phyloP scores from a whole-genome alignment of 495 filamentous ascomycete species.

The Hypomontagnella monticulosa region DNA sequence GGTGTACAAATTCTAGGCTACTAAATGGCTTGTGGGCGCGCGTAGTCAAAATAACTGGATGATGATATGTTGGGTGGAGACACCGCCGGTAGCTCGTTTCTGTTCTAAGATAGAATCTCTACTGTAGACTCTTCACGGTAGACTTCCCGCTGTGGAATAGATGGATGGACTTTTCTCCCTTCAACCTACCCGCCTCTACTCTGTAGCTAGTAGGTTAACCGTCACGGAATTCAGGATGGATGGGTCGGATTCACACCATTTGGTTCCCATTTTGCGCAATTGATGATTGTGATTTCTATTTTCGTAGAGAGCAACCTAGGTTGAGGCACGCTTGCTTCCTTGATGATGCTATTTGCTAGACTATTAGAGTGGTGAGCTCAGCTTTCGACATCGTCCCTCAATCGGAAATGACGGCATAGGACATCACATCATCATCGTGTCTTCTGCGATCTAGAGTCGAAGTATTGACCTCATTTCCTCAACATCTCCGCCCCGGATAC shows the following conservation, averaged over 20 bases:
- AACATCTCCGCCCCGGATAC: not conserved
- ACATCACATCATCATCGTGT: not conserved
- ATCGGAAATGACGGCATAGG: not conserved
- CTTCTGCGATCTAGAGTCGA: not conserved
- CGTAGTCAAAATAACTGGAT: not conserved
- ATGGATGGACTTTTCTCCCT: not conserved
- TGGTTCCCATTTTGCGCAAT: not conserved
- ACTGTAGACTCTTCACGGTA: conserved; percentile 3
- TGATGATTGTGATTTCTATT: conserved; percentile 4
- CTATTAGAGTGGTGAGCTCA: not conserved
- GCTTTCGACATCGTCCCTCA: not conserved
- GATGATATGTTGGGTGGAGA: not conserved
- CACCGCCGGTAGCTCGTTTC: conserved; percentile 3
- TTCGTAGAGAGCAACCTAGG: not conserved
- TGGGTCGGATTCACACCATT: not conserved
- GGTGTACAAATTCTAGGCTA: conserved; percentile 90
- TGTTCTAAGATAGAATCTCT: not conserved
- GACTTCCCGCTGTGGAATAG: not conserved
- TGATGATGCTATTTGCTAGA: conserved; percentile 14
- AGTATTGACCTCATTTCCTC: not conserved
- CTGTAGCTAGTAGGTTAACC: too few relatives aligned
- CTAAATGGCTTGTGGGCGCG: too few relatives aligned
- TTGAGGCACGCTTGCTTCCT: conserved; percentile 15
- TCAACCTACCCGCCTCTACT: conserved; percentile 7
- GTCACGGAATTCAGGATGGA: conserved; percentile 8